phyloP scores from a whole-genome alignment of 305 asterid species.

The Plantago lanceolata region DNA sequence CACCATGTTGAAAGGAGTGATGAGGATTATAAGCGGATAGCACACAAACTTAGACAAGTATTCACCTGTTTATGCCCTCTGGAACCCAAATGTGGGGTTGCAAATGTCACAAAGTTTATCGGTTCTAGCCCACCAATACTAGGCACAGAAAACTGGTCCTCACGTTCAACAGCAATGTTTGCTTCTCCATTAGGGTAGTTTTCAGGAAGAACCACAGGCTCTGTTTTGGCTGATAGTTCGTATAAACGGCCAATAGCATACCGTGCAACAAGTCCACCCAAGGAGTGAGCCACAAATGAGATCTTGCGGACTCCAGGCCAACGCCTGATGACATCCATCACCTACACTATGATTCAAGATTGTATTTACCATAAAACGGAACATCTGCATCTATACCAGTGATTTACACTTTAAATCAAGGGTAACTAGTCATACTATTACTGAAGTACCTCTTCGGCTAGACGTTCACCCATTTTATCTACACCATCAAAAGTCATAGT shows the following conservation, averaged over 20 bases:
- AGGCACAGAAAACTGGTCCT: slow-evolving; percentile 29
- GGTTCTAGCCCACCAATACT: slow-evolving; percentile 80
- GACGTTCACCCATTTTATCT: slow-evolving; percentile 81
- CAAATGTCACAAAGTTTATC: slow-evolving; percentile 76
- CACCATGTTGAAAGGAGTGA: not conserved
- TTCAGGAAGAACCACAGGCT: slow-evolving; percentile 22
- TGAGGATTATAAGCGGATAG: not conserved
- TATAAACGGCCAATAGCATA: slow-evolving; percentile 76
- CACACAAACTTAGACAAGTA: not conserved
- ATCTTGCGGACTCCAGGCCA: slow-evolving; percentile 66
- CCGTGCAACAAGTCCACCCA: slow-evolving; percentile 92
- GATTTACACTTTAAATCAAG: slow-evolving; percentile 20
- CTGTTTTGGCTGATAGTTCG: slow-evolving; percentile 26
- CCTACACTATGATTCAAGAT: slow-evolving; percentile 50
- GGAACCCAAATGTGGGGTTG: slow-evolving; percentile 90
- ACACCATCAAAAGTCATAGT: slow-evolving; percentile 83
- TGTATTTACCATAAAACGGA: slow-evolving; percentile 21
- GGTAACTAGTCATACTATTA: slow-evolving; percentile 23
- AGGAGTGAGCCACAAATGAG: slow-evolving; percentile 86
- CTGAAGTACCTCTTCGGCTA: slow-evolving; percentile 68
- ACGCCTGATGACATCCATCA: slow-evolving; percentile 55
- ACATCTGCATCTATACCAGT: slow-evolving; percentile 11
- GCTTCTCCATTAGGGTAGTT: slow-evolving; percentile 28
- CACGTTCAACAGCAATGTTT: slow-evolving; percentile 15
- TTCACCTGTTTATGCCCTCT: slow-evolving; percentile 81